These are phyloP conservation scores for Xerocomus minutiporus DNA, from an alignment of 1,284 basidiomycete species.

Conservation along the genomic window DNA sequence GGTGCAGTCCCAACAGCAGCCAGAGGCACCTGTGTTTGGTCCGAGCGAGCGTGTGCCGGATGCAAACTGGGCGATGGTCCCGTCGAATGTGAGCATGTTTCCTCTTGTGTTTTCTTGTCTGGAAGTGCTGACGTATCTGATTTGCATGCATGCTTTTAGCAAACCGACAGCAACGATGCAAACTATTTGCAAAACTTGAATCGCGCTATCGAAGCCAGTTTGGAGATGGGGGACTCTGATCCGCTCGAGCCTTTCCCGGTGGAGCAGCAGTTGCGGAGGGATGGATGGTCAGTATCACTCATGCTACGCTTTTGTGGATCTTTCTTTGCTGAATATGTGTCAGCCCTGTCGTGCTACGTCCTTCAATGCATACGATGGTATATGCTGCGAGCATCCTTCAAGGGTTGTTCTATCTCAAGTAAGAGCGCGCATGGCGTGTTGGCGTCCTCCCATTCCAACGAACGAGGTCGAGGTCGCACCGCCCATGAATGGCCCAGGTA, in stretches of 20 bases:
- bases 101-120: background rate
- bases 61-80: conserved; percentile 63
- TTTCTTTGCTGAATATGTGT: conserved; percentile 3
- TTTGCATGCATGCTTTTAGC: conserved; percentile 23
- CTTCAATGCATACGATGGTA: conserved; percentile 44
- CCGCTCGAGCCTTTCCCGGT: conserved; percentile 40
- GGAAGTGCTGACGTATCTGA: background rate
- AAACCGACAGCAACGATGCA: conserved; percentile 33
- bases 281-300: conserved; percentile 45
- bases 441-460: conserved; percentile 37
- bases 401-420: conserved; percentile 63
- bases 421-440: conserved; percentile 45
- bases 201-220: conserved; percentile 63
- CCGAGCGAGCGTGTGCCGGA: conserved; percentile 58
- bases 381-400: conserved; percentile 64
- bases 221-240: conserved; percentile 34
- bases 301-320: background rate
- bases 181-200: conserved; percentile 56
- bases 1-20: conserved; percentile 19
- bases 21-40: conserved; percentile 42
- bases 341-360: conserved; percentile 64
- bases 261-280: conserved; percentile 51
- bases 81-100: conserved; percentile 50
- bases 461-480: conserved; percentile 20
- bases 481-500: conserved; percentile 36